A percentile compares a stretch with the other conserved stretches of the same genome.
Conservation (phyloP, 306 rosid species). For the Trifolium repens region DNA sequence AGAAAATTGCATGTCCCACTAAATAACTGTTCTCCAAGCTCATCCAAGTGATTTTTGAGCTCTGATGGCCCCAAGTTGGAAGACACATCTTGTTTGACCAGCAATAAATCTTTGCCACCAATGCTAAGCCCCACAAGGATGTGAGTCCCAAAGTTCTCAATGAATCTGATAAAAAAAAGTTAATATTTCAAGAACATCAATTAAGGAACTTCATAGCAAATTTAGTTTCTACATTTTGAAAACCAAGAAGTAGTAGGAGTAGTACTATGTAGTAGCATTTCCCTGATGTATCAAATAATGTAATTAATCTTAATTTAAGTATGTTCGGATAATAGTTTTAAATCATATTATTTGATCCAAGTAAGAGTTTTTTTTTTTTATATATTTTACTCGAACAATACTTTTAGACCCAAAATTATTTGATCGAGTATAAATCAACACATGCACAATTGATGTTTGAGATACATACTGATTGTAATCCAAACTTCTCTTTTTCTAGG, state of each 20-base stretch:
- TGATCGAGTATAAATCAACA: no score
- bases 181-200: constrained; percentile 24
- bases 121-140: constrained; percentile 84
- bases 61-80: constrained; percentile 68
- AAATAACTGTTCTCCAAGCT: constrained; percentile 88
- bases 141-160: constrained; percentile 90
- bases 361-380: no score
- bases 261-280: no score
- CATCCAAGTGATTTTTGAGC: constrained; percentile 71
- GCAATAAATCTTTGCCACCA: constrained; percentile 76
- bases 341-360: no score
- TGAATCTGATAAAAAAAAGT: constrained; percentile 58
- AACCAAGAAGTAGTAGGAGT: neutral
- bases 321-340: no score
- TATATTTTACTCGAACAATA: no score
- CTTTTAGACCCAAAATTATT: no score
- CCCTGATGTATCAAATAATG: no score
- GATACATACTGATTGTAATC: no score
- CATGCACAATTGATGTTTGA: no score
- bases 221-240: neutral
- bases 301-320: no score
- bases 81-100: constrained; percentile 77
- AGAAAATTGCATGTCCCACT: constrained; percentile 79
- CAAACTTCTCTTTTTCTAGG: no score
- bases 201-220: constrained; percentile 14